Conservation (phyloP, 73 alveolate genomes). For the Paramecium sexaurelia region DNA sequence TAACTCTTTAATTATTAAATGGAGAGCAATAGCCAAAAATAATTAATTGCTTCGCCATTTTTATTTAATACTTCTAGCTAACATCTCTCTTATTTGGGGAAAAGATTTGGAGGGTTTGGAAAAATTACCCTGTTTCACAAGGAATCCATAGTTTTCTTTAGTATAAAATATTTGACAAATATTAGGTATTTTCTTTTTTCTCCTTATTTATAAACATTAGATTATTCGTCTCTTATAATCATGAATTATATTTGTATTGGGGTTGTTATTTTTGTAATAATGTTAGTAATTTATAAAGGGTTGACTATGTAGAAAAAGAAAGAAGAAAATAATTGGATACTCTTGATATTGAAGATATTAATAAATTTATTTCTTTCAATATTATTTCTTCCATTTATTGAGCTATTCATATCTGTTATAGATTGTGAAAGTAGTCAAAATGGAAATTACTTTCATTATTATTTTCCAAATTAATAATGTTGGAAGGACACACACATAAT, state of each 20-base stretch:
- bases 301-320: neutral
- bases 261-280: neutral
- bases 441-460: neutral
- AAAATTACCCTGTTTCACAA: neutral
- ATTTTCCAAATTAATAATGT: neutral
- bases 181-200: slow-evolving; percentile 10
- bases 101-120: neutral
- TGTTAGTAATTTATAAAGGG: neutral
- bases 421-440: neutral
- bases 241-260: neutral
- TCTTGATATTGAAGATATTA: slow-evolving; percentile 4
- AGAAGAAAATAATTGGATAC: neutral
- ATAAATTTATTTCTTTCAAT: slow-evolving; percentile 14
- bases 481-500: neutral
- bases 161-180: neutral
- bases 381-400: neutral
- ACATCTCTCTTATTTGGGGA: neutral
- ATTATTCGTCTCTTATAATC: neutral
- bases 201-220: neutral
- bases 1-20: neutral
- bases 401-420: neutral
- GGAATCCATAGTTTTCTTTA: neutral
- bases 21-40: neutral
- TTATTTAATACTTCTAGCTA: neutral
- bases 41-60: neutral